These are phyloP conservation scores for Ogataea corticis DNA, from an alignment of 805 yeast species.

Conservation along the genomic window DNA sequence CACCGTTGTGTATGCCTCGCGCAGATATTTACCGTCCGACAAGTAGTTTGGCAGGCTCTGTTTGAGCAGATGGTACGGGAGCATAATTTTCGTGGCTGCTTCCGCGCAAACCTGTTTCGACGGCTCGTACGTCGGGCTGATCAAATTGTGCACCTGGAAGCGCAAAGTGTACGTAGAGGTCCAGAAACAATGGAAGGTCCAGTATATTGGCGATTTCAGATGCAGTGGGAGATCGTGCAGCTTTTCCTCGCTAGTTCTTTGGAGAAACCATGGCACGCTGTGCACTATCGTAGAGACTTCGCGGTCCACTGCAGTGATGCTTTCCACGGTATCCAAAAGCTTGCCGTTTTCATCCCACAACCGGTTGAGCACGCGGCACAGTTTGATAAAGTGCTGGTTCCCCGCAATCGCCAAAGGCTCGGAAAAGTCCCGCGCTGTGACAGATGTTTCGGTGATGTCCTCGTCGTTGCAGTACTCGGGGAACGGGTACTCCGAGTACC, in stretches of 20 bases:
- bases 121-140: neutral
- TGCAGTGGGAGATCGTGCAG: conserved; percentile 8
- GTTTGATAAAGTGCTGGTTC: conserved; percentile 8
- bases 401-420: conserved; percentile 17
- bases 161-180: conserved; percentile 25
- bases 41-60: neutral
- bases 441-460: conserved; percentile 22
- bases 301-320: conserved; percentile 1
- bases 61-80: neutral
- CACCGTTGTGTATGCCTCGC: neutral
- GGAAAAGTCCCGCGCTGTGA: conserved; percentile 4
- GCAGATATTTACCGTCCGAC: neutral
- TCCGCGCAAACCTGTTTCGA: neutral
- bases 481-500: conserved; percentile 29
- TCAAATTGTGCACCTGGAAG: conserved; percentile 11
- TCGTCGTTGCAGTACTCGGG: conserved; percentile 35
- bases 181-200: conserved; percentile 23
- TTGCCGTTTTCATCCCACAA: conserved; percentile 15
- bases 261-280: conserved; percentile 10
- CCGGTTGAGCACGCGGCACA: conserved; percentile 20
- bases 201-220: conserved; percentile 25
- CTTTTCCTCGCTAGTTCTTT: neutral
- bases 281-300: neutral
- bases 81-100: neutral
- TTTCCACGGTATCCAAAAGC: neutral